Percentiles rank a stretch among this genome's conserved stretches.
Evolutionary conservation across 1,284 basidiomycete species (phyloP).

Genomic region (Crocinoboletus sp.): DNA sequence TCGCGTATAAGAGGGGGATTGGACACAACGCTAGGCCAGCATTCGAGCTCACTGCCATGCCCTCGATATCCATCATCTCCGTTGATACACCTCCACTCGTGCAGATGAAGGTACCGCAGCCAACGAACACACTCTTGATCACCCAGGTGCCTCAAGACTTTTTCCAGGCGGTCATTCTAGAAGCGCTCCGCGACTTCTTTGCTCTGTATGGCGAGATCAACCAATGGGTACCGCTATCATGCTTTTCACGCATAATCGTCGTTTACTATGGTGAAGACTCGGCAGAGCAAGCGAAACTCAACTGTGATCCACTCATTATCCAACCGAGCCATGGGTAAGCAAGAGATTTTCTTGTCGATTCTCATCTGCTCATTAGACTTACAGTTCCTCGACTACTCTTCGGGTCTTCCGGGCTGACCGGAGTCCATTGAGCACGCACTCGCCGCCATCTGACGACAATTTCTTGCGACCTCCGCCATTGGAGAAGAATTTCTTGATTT

Average conservation of each 20-base stretch:
- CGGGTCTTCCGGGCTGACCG: slow-evolving; percentile 79
- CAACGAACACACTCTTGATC: slow-evolving; percentile 68
- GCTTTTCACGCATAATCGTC: slow-evolving; percentile 75
- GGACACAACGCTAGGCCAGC: neutral
- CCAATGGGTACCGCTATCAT: slow-evolving; percentile 83
- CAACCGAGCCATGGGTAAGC: slow-evolving; percentile 49
- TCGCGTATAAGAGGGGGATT: slow-evolving; percentile 14
- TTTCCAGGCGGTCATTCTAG: slow-evolving; percentile 64
- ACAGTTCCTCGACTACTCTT: slow-evolving; percentile 51
- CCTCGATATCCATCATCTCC: slow-evolving; percentile 29
- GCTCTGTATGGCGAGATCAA: slow-evolving; percentile 69
- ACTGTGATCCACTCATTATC: slow-evolving; percentile 58
- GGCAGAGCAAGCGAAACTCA: slow-evolving; percentile 61
- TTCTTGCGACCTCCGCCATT: slow-evolving; percentile 74
- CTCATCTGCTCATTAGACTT: slow-evolving; percentile 9
- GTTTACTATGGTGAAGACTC: slow-evolving; percentile 66
- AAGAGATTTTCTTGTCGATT: neutral
- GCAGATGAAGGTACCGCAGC: slow-evolving; percentile 20
- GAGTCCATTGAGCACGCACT: slow-evolving; percentile 55
- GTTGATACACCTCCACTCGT: slow-evolving; percentile 13
- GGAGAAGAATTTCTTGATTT: slow-evolving; percentile 96
- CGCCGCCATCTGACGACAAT: slow-evolving; percentile 39
- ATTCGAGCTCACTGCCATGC: slow-evolving; percentile 19
- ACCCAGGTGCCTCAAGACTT: slow-evolving; percentile 61
- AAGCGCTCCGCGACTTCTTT: slow-evolving; percentile 69